Conservation (phyloP, 345 rosid species). For the Salix udensis region DNA sequence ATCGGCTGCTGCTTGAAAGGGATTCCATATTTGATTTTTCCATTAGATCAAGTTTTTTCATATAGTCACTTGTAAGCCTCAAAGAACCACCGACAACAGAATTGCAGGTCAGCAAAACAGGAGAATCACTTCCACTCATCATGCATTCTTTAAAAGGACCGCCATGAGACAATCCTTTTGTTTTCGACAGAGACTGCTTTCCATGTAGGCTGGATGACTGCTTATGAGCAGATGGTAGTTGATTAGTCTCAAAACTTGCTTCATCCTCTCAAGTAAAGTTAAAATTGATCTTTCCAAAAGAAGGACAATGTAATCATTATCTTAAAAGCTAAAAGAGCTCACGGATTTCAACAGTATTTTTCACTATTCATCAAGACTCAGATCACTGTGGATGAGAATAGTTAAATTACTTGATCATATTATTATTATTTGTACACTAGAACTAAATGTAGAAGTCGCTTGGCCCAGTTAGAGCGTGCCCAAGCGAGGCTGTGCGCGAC, state of each 20-base stretch:
- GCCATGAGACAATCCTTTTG: constrained; percentile 22
- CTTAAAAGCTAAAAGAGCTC: too few relatives aligned
- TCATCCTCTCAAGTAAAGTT: constrained; percentile 51
- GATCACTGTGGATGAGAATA: too few relatives aligned
- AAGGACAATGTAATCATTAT: constrained; percentile 33
- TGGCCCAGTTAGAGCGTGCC: too few relatives aligned
- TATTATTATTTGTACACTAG: too few relatives aligned
- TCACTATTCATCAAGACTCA: too few relatives aligned
- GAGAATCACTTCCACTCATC: constrained; percentile 32
- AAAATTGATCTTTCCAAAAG: constrained; percentile 55
- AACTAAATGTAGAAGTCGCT: too few relatives aligned
- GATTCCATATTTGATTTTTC: constrained; percentile 13
- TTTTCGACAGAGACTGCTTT: constrained; percentile 30
- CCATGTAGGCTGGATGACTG: constrained; percentile 14
- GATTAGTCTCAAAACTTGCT: constrained; percentile 23
- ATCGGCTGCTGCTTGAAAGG: constrained; percentile 17
- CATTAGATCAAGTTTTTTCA: constrained; percentile 21
- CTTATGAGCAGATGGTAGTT: constrained; percentile 11
- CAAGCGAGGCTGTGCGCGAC: too few relatives aligned
- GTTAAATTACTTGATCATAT: neutral
- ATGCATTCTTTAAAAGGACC: constrained; percentile 49
- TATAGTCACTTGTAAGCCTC: constrained; percentile 25
- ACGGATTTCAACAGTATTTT: too few relatives aligned
- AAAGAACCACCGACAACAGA: constrained; percentile 31
- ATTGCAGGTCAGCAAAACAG: constrained; percentile 26